phyloP scores from a whole-genome alignment of 1,284 basidiomycete genomes.

The Cryptococcus sp. region DNA sequence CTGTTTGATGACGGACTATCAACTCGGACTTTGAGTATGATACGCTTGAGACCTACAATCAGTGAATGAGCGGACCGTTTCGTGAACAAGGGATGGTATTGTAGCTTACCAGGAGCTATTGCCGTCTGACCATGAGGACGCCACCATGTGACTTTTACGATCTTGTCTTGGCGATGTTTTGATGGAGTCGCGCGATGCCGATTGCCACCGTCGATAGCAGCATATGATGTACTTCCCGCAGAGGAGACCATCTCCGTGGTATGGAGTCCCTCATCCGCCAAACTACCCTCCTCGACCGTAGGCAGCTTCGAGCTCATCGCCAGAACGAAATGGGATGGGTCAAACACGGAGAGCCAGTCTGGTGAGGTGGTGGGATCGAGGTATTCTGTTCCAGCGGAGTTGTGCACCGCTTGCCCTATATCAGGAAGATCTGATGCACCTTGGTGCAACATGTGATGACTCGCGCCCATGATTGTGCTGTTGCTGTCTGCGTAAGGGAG shows the following conservation, averaged over 20 bases:
- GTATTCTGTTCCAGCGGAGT: not conserved
- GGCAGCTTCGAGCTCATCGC: conserved; percentile 33
- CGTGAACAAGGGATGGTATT: too few relatives aligned
- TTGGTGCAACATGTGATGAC: too few relatives aligned
- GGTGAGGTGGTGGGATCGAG: conserved; percentile 2
- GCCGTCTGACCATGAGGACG: conserved; percentile 42
- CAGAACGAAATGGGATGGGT: conserved; percentile 35
- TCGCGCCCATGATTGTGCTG: too few relatives aligned
- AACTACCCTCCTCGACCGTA: conserved; percentile 30
- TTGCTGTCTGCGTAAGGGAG: too few relatives aligned
- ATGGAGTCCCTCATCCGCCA: conserved; percentile 17
- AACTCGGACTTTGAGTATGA: conserved; percentile 38
- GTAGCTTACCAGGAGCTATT: conserved; percentile 31
- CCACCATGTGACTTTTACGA: conserved; percentile 44
- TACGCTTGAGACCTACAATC: conserved; percentile 27
- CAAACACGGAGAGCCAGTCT: conserved; percentile 15
- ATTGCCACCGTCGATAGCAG: not conserved
- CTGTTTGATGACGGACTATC: conserved; percentile 15
- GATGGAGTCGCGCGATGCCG: not conserved
- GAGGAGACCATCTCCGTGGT: conserved; percentile 1
- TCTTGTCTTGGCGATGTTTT: conserved; percentile 15
- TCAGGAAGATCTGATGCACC: too few relatives aligned
- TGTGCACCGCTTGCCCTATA: too few relatives aligned
- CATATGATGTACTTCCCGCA: not conserved
- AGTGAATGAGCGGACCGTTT: conserved; percentile 1